A percentile compares a stretch with the other conserved stretches of the same genome.
phyloP scores from a whole-genome alignment of 352 stramenopile genomes.

The Phytophthora pini region DNA sequence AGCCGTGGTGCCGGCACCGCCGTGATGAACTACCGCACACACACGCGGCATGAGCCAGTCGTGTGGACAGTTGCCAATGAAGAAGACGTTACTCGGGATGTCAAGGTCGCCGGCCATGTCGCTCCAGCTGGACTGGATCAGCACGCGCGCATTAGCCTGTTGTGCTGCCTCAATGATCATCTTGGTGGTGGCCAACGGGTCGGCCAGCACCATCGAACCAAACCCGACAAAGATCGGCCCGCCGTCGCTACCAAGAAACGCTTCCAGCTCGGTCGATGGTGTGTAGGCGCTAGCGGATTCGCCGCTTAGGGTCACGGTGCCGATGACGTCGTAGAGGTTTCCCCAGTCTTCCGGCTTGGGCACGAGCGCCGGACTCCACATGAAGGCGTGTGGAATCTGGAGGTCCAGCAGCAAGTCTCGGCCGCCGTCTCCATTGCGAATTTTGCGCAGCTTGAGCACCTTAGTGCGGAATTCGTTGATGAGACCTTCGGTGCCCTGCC shows the following conservation, averaged over 20 bases:
- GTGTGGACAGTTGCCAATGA: slow-evolving; percentile 28
- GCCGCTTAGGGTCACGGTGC: slow-evolving; percentile 15
- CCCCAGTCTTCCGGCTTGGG: slow-evolving; percentile 25
- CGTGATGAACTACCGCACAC: slow-evolving; percentile 24
- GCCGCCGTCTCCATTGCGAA: slow-evolving; percentile 22
- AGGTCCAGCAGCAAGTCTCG: slow-evolving; percentile 19
- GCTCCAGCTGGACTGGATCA: slow-evolving; percentile 35
- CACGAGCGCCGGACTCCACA: slow-evolving; percentile 26
- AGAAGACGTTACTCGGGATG: slow-evolving; percentile 26
- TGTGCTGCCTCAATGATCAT: slow-evolving; percentile 27
- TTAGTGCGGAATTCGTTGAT: slow-evolving; percentile 33
- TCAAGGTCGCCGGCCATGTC: slow-evolving; percentile 31
- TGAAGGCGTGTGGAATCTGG: slow-evolving; percentile 24
- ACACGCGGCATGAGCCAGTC: slow-evolving; percentile 31
- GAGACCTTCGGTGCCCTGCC: slow-evolving; percentile 20
- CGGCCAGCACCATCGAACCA: slow-evolving; percentile 27
- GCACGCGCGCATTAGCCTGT: slow-evolving; percentile 13
- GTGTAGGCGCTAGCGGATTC: slow-evolving; percentile 13
- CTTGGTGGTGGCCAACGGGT: slow-evolving; percentile 21
- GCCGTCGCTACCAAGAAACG: slow-evolving; percentile 14
- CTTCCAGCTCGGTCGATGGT: slow-evolving; percentile 17
- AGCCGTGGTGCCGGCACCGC: slow-evolving; percentile 22
- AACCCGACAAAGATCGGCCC: slow-evolving; percentile 31
- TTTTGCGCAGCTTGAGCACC: slow-evolving; percentile 22
- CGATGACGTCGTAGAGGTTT: slow-evolving; percentile 26